These are phyloP conservation scores for Aspergillus intermedius DNA, from an alignment of 2,329 filamentous ascomycete genomes.

Conservation along the genomic window DNA sequence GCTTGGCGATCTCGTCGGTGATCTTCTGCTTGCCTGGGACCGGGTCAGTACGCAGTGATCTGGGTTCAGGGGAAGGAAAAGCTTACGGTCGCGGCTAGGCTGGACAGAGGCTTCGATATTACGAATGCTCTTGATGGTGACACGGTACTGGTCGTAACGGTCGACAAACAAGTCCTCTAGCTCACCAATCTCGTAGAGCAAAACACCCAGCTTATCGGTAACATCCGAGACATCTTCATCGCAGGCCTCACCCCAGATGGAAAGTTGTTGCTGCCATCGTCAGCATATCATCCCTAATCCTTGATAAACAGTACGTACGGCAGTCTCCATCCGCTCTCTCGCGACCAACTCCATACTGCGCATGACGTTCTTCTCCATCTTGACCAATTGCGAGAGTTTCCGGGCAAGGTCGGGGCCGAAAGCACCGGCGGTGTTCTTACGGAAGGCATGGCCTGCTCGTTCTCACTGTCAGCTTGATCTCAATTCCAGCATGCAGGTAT, in stretches of 20 bases:
- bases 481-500: neutral
- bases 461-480: neutral
- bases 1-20: conserved; percentile 93
- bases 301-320: conserved; percentile 55
- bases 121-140: conserved; percentile 98
- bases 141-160: conserved; percentile 97
- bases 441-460: conserved; percentile 56
- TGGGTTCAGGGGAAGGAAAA: neutral
- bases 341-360: conserved; percentile 93
- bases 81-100: conserved; percentile 88
- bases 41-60: conserved; percentile 4
- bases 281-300: neutral
- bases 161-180: conserved; percentile 98
- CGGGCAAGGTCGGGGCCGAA: conserved; percentile 81
- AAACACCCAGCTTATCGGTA: conserved; percentile 94
- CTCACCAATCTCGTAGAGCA: conserved; percentile 97
- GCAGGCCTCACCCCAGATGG: conserved; percentile 89
- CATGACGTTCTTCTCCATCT: conserved; percentile 99
- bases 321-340: conserved; percentile 95
- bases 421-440: conserved; percentile 46
- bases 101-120: conserved; percentile 99
- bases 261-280: conserved; percentile 79
- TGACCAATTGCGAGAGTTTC: conserved; percentile 95
- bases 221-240: conserved; percentile 98
- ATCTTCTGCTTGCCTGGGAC: conserved; percentile 90